Percentiles rank a stretch among this genome's conserved stretches.
Evolutionary conservation across 2,329 filamentous ascomycete species (phyloP).

Genomic region (Cladophialophora carrionii): DNA sequence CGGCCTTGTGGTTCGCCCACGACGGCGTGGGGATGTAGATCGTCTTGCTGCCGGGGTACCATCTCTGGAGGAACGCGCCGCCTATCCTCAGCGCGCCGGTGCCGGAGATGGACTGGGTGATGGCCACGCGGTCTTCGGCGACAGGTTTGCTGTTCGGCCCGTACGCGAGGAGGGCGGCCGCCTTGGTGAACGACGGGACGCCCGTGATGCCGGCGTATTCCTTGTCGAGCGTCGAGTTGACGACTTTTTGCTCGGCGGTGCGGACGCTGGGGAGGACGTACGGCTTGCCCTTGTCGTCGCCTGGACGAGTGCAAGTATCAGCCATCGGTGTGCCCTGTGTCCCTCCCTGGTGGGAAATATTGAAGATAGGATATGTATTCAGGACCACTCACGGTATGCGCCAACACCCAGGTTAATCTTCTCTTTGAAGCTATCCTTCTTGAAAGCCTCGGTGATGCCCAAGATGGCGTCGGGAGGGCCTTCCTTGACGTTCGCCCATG

Average conservation of each 20-base stretch:
- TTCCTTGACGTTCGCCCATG: slow-evolving; percentile 89
- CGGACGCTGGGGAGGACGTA: slow-evolving; percentile 95
- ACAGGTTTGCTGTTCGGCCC: slow-evolving; percentile 77
- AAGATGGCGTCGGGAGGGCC: slow-evolving; percentile 72
- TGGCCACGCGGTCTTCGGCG: slow-evolving; percentile 74
- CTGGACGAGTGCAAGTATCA: slow-evolving; percentile 38
- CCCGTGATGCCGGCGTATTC: slow-evolving; percentile 75
- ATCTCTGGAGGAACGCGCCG: slow-evolving; percentile 87
- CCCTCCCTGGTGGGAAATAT: not conserved
- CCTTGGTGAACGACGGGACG: slow-evolving; percentile 89
- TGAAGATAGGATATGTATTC: not conserved
- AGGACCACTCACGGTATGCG: slow-evolving; percentile 72
- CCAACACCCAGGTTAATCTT: slow-evolving; percentile 99
- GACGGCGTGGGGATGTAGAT: slow-evolving; percentile 96
- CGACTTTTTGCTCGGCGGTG: slow-evolving; percentile 82
- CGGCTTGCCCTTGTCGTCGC: slow-evolving; percentile 93
- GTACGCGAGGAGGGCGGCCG: slow-evolving; percentile 88
- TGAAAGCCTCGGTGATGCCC: slow-evolving; percentile 92
- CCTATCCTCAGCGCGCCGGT: slow-evolving; percentile 95
- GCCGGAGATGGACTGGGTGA: slow-evolving; percentile 97
- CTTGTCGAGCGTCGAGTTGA: slow-evolving; percentile 72
- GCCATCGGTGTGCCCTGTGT: not conserved
- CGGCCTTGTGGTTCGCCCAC: slow-evolving; percentile 97
- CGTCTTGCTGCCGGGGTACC: slow-evolving; percentile 88
- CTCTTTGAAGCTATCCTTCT: slow-evolving; percentile 87